Conservation (phyloP, 495 filamentous ascomycete species). For the Hamigera avellanea region DNA sequence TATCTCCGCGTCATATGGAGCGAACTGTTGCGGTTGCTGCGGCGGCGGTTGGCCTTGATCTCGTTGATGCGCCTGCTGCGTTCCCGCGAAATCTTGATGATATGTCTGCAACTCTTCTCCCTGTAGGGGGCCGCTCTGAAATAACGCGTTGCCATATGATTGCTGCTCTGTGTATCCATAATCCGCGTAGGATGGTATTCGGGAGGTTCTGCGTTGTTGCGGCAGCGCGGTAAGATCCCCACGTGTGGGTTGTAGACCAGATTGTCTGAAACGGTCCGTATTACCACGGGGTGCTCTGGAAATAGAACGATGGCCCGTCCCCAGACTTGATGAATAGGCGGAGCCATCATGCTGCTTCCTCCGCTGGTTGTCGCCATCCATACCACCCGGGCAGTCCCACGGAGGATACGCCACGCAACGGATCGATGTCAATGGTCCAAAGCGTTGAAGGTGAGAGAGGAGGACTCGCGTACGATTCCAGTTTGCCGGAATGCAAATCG, state of each 20-base stretch:
- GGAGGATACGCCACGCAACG: slow-evolving; percentile 28
- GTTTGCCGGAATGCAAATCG: slow-evolving; percentile 28
- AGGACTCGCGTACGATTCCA: slow-evolving; percentile 47
- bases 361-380: slow-evolving; percentile 59
- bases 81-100: slow-evolving; percentile 26
- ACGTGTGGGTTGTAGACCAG: slow-evolving; percentile 22
- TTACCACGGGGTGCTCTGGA: slow-evolving; percentile 11
- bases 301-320: slow-evolving; percentile 13
- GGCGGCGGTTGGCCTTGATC: slow-evolving; percentile 11
- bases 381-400: slow-evolving; percentile 39
- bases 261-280: slow-evolving; percentile 24
- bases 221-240: slow-evolving; percentile 22
- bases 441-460: slow-evolving; percentile 48
- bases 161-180: slow-evolving; percentile 33
- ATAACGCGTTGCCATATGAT: slow-evolving; percentile 12
- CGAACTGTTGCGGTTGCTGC: slow-evolving; percentile 24
- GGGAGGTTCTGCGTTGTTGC: slow-evolving; percentile 20
- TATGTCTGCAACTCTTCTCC: slow-evolving; percentile 31
- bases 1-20: slow-evolving; percentile 51
- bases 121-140: slow-evolving; percentile 29
- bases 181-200: slow-evolving; percentile 24
- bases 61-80: slow-evolving; percentile 14
- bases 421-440: slow-evolving; percentile 36
- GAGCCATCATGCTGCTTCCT: slow-evolving; percentile 55
- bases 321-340: slow-evolving; percentile 15